phyloP scores from a whole-genome alignment of 495 filamentous ascomycete genomes.

The Tuber brumale region DNA sequence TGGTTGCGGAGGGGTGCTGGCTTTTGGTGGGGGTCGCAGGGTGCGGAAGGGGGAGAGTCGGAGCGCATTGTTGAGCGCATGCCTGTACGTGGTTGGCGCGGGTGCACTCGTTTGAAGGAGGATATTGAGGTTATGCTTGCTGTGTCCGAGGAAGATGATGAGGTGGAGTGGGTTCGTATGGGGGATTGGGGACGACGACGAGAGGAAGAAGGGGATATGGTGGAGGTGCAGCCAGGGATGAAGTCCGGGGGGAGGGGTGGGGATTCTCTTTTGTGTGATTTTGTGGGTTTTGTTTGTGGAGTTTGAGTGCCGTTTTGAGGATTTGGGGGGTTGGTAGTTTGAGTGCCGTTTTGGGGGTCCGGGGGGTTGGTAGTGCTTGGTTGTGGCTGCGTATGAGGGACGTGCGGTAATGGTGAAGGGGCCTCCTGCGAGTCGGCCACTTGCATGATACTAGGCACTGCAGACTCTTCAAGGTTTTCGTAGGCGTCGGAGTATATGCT shows the following conservation, averaged over 20 bases:
- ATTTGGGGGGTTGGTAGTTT: not conserved
- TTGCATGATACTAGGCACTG: not conserved
- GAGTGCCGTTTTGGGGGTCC: not conserved
- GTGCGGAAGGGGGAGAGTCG: not conserved
- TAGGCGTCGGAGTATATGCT: slow-evolving; percentile 34
- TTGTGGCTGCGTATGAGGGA: not conserved
- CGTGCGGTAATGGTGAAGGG: not conserved
- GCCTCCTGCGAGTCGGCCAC: not conserved
- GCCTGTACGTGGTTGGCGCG: not conserved
- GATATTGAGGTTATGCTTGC: not conserved
- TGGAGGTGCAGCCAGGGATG: not conserved
- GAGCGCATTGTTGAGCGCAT: slow-evolving; percentile 1
- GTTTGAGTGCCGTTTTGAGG: not conserved
- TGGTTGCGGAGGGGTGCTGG: not conserved
- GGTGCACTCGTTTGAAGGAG: not conserved
- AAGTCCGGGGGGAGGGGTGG: not conserved
- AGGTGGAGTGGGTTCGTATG: not conserved
- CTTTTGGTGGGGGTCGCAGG: not conserved
- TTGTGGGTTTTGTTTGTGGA: slow-evolving; percentile 4
- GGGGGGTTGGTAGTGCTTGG: not conserved
- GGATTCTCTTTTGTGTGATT: not conserved
- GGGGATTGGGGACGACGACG: not conserved
- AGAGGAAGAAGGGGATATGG: not conserved
- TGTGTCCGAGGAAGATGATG: not conserved
- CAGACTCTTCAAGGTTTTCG: slow-evolving; percentile 15